A percentile compares a stretch with the other conserved stretches of the same genome.
phyloP scores from a whole-genome alignment of 2,329 filamentous ascomycete species.

The Aspergillus viridinutans region DNA sequence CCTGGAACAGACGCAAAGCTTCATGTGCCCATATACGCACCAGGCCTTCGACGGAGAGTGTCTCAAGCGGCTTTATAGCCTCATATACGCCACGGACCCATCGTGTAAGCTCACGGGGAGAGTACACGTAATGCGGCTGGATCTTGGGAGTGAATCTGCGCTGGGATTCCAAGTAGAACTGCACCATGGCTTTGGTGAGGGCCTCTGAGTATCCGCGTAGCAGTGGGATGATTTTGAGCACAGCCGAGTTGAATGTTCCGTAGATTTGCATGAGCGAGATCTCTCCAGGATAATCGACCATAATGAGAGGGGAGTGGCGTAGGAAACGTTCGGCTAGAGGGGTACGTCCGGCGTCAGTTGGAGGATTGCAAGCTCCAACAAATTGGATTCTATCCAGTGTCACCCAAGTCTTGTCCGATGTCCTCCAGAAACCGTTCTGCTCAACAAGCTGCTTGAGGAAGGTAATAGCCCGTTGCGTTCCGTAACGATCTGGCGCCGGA shows the following conservation, averaged over 20 bases:
- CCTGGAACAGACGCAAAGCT: conserved; percentile 91
- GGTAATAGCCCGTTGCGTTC: conserved; percentile 93
- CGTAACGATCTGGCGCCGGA: conserved; percentile 94
- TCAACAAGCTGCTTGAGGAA: conserved; percentile 97
- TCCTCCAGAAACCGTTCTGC: conserved; percentile 98
- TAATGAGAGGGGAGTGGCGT: conserved; percentile 93
- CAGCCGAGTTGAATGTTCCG: conserved; percentile 92
- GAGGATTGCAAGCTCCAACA: conserved; percentile 96
- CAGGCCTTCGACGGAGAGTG: conserved; percentile 80
- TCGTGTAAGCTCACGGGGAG: conserved; percentile 92
- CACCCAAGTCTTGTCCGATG: conserved; percentile 96
- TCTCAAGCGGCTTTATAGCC: conserved; percentile 88
- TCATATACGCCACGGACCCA: conserved; percentile 99
- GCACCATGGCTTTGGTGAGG: conserved; percentile 95
- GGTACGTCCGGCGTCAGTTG: conserved; percentile 93
- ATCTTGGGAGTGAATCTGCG: conserved; percentile 92
- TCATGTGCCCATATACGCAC: conserved; percentile 98
- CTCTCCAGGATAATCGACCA: conserved; percentile 99
- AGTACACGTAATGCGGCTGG: conserved; percentile 98
- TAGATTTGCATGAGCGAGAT: conserved; percentile 95
- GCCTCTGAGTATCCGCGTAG: conserved; percentile 93
- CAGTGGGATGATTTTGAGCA: conserved; percentile 93
- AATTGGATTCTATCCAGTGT: conserved; percentile 97
- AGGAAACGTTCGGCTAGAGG: conserved; percentile 91
- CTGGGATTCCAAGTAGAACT: conserved; percentile 92